Conservation (phyloP, 2,329 filamentous ascomycete species). For the Epichloe gansuensis region DNA sequence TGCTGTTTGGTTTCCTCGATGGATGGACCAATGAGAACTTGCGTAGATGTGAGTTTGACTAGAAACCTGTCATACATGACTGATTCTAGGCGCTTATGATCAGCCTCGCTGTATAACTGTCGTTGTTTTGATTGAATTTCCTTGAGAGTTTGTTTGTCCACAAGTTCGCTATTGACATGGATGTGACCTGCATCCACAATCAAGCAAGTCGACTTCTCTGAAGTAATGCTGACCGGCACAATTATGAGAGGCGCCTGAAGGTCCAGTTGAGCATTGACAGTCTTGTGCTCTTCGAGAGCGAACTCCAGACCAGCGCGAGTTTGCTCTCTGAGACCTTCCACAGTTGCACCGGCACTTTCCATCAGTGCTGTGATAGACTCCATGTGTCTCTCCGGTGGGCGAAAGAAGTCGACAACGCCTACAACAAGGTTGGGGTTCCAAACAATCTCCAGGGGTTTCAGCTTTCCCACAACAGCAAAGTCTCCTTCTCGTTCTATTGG, state of each 20-base stretch:
- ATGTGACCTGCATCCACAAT: constrained; percentile 96
- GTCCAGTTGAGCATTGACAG: constrained; percentile 90
- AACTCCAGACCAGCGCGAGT: constrained; percentile 93
- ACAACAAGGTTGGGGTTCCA: constrained; percentile 94
- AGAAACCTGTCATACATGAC: constrained; percentile 97
- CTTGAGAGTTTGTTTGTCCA: constrained; percentile 79
- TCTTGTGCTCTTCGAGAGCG: constrained; percentile 94
- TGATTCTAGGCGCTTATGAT: constrained; percentile 76
- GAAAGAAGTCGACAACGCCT: constrained; percentile 88
- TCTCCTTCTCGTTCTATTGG: constrained; percentile 88
- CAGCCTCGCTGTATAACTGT: constrained; percentile 75
- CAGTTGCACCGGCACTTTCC: constrained; percentile 89
- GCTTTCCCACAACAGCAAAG: constrained; percentile 75
- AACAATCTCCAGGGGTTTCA: constrained; percentile 92
- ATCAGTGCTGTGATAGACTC: constrained; percentile 93
- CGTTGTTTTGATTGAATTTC: constrained; percentile 87
- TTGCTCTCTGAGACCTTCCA: constrained; percentile 89
- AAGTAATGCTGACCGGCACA: constrained; percentile 82
- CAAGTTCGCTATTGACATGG: constrained; percentile 84
- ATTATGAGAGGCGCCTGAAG: constrained; percentile 94
- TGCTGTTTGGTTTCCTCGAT: constrained; percentile 83
- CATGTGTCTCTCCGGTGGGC: constrained; percentile 93
- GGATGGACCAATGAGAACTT: constrained; percentile 87
- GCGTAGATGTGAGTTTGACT: constrained; percentile 85
- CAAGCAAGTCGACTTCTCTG: constrained; percentile 69